Conservation (phyloP, 2,329 filamentous ascomycete genomes). For the Pseudogymnoascus sp. region DNA sequence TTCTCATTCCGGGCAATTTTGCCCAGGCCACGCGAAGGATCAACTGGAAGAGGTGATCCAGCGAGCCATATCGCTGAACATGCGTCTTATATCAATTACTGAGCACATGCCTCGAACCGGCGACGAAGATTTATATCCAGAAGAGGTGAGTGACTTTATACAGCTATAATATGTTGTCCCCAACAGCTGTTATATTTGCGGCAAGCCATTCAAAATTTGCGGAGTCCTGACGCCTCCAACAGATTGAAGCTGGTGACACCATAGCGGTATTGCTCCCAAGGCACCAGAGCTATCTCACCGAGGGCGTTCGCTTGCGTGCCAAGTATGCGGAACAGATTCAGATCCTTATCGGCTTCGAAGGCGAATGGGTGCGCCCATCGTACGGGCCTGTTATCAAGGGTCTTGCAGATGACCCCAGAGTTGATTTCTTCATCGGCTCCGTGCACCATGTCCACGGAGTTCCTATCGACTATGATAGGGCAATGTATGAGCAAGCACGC, state of each 20-base stretch:
- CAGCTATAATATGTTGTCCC: slow-evolving; percentile 4
- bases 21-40: slow-evolving; percentile 78
- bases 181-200: slow-evolving; percentile 1
- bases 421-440: slow-evolving; percentile 90
- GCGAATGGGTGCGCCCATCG: slow-evolving; percentile 76
- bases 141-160: slow-evolving; percentile 52
- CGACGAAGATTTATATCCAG: slow-evolving; percentile 75
- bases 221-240: slow-evolving; percentile 19
- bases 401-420: slow-evolving; percentile 50
- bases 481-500: slow-evolving; percentile 46
- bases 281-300: slow-evolving; percentile 64
- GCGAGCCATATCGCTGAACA: slow-evolving; percentile 67
- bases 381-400: slow-evolving; percentile 48
- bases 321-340: slow-evolving; percentile 65
- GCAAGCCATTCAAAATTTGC: neutral
- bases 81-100: slow-evolving; percentile 77
- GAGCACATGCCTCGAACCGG: slow-evolving; percentile 88
- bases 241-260: slow-evolving; percentile 39
- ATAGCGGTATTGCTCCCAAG: slow-evolving; percentile 42
- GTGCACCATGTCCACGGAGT: slow-evolving; percentile 81
- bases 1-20: slow-evolving; percentile 97
- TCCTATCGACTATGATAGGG: slow-evolving; percentile 78
- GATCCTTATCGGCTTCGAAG: slow-evolving; percentile 84
- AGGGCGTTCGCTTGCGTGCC: slow-evolving; percentile 64
- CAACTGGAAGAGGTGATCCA: slow-evolving; percentile 75